Evolutionary conservation across 31 red algal species (phyloP), one percentile per base, ranked within the genome.

Genomic region (Endocladia muricata): DNA sequence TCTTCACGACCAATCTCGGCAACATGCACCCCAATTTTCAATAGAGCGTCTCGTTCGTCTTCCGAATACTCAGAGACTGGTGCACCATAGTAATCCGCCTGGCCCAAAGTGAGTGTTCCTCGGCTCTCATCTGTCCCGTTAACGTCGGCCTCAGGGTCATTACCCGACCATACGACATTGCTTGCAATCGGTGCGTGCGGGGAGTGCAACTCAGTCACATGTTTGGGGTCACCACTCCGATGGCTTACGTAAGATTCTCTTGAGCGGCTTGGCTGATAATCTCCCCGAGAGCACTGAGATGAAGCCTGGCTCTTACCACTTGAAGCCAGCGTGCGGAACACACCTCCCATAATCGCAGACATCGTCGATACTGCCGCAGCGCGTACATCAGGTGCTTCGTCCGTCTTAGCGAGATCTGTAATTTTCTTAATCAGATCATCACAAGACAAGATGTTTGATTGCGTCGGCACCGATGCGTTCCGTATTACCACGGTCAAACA

Each of bases 331-430:
- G 26, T 15, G 13, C 37, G 3, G 29, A 87, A 37, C 31, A 49
- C 51, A 29, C 62, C 30, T 34, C 73, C 64, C 63, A 87, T 78
- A 21, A 87, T 77, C 8, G 34, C 48, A 23, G 83, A 59, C 49
- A 87, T 52, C 21, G 74, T 26, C 36, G 62, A 49, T 6, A 57
- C 72, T 11, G 83, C 83, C 0, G 83, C 73, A 29, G 73, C 83
- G 25, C 85, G 66, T 4, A 89, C 85, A 36, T 89, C 85, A 13
- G 85, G 74, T 1, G 69, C 65, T 31, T 8, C 37, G 39, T 89
- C 85, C 17, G 66, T 61, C 7, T 57, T 61, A 30, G 68, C 85
- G 25, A 42, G 51, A 35, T 63, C 32, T 17, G 39, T 9, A 17
- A 81, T 11, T 42, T 35, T 15, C 17, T 30, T 17, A 2, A 79